phyloP scores from a whole-genome alignment of 108 stramenopile species.

The Discostella stelligeroides region DNA sequence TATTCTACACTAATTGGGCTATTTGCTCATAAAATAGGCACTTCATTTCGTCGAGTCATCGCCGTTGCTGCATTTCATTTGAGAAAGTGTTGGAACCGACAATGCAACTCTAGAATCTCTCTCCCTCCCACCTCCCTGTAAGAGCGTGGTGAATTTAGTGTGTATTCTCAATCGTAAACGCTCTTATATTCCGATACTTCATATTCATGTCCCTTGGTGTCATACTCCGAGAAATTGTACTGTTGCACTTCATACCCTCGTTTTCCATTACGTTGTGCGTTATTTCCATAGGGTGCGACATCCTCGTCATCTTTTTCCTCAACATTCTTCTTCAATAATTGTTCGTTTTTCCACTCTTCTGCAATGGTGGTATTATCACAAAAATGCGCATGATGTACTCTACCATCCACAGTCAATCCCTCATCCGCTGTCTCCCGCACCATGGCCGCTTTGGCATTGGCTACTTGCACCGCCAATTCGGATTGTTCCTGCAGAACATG shows the following conservation, averaged over 20 bases:
- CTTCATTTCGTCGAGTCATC: background rate
- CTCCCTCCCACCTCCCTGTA: too few species aligned
- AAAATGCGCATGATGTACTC: conserved; percentile 9
- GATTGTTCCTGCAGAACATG: conserved; percentile 2
- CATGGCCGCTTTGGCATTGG: conserved; percentile 15
- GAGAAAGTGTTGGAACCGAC: background rate
- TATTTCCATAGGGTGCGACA: conserved; percentile 16
- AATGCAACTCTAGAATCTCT: too few species aligned
- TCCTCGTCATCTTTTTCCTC: conserved; percentile 25
- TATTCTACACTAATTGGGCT: too few species aligned
- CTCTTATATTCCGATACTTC: conserved; percentile 44
- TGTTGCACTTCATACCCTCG: conserved; percentile 28
- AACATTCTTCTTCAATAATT: background rate
- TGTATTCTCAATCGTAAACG: conserved; percentile 29
- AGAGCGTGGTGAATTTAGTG: too few species aligned
- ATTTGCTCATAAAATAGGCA: background rate
- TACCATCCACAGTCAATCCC: conserved; percentile 35
- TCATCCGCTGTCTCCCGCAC: conserved; percentile 22
- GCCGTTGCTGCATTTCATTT: background rate
- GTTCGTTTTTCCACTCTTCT: background rate
- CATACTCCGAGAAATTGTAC: conserved; percentile 33
- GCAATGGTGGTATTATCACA: background rate
- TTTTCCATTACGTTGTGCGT: background rate
- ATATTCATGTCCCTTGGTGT: conserved; percentile 14
- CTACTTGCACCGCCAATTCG: conserved; percentile 8